Evolutionary conservation across 73 alveolate genomes (phyloP).

Genomic region (Symbiodinium pilosum): DNA sequence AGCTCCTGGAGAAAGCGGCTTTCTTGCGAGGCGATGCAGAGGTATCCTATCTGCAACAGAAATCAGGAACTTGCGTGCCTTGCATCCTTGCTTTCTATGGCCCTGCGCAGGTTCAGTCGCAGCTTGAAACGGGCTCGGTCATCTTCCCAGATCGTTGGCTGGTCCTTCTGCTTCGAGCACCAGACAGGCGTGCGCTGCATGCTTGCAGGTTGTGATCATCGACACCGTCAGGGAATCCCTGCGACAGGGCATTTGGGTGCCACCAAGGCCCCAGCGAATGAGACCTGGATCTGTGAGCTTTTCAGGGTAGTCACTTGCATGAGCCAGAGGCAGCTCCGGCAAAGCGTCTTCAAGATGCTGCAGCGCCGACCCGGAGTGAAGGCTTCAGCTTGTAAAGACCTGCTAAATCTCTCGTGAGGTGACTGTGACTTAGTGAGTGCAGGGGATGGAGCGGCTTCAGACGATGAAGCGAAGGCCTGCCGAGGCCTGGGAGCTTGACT

Average conservation of each 20-base stretch:
- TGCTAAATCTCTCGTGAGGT: neutral
- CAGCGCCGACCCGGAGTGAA: slow-evolving; percentile 50
- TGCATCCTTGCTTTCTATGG: no score
- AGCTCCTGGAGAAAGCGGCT: slow-evolving; percentile 56
- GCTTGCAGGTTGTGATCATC: slow-evolving; percentile 28
- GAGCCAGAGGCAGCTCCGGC: slow-evolving; percentile 19
- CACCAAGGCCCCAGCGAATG: neutral
- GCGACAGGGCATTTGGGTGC: slow-evolving; percentile 55
- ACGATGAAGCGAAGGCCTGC: slow-evolving; percentile 44
- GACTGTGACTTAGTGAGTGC: neutral
- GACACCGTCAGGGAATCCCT: slow-evolving; percentile 65
- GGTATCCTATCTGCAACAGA: neutral
- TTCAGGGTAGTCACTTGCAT: neutral
- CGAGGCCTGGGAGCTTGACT: no score
- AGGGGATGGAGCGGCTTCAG: slow-evolving; percentile 74
- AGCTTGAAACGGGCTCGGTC: slow-evolving; percentile 82
- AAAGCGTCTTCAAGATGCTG: slow-evolving; percentile 16
- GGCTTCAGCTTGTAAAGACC: neutral
- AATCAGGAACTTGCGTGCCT: neutral
- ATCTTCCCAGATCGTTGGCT: neutral
- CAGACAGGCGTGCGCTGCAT: no score
- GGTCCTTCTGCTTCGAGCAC: neutral
- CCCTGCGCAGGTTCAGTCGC: slow-evolving; percentile 48
- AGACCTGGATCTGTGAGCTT: neutral
- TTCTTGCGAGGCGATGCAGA: slow-evolving; percentile 37